Conservation (phyloP, 2,329 filamentous ascomycete species). For the Amphichorda felina region DNA sequence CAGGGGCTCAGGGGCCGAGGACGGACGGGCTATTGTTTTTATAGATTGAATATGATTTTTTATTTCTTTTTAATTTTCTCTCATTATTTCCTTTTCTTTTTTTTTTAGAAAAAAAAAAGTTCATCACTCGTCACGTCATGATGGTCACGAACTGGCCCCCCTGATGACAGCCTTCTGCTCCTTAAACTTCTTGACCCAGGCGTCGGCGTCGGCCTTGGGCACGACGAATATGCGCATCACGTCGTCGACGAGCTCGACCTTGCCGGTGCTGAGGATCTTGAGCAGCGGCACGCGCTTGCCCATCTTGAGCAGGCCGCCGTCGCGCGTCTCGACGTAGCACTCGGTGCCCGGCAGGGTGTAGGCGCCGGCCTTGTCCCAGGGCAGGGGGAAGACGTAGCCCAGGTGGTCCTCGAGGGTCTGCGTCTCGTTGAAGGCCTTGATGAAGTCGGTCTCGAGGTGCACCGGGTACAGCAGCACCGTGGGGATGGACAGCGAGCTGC, state of each 20-base stretch:
- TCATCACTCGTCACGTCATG: not conserved
- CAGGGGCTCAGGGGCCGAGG: too few relatives aligned
- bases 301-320: constrained; percentile 75
- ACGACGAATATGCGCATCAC: constrained; percentile 75
- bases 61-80: not conserved
- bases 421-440: constrained; percentile 75
- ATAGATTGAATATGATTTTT: not conserved
- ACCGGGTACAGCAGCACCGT: constrained; percentile 76
- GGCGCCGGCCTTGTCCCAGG: constrained; percentile 64
- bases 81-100: constrained; percentile 1
- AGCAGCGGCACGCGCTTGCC: constrained; percentile 73
- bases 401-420: constrained; percentile 69
- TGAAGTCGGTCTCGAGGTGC: constrained; percentile 74
- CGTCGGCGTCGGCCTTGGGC: constrained; percentile 54
- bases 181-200: constrained; percentile 83
- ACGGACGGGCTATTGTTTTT: too few relatives aligned
- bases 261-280: constrained; percentile 63
- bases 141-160: constrained; percentile 6
- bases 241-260: constrained; percentile 79
- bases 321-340: constrained; percentile 76
- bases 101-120: not conserved
- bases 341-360: constrained; percentile 60
- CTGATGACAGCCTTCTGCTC: constrained; percentile 47
- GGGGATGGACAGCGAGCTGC: constrained; percentile 63
- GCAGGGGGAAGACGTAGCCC: constrained; percentile 72